These are phyloP conservation scores for Pseudogymnoascus sp. DNA, from an alignment of 2,329 filamentous ascomycete species.

Conservation along the genomic window DNA sequence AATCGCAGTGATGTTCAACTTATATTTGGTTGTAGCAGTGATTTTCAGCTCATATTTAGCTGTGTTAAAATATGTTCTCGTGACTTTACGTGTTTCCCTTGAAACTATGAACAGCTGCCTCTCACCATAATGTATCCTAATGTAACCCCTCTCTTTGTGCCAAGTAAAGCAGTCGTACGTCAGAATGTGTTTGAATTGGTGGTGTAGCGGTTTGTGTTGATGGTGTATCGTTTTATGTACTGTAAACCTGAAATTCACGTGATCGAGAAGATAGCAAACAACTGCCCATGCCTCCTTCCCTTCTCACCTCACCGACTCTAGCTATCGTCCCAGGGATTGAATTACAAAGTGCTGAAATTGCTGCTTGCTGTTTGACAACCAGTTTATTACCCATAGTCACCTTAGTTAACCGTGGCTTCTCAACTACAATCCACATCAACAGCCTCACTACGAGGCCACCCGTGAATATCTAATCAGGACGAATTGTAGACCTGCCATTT, in stretches of 20 bases:
- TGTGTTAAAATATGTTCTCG: not conserved
- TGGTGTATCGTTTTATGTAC: not conserved
- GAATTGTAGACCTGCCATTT: not conserved
- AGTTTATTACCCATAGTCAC: not conserved
- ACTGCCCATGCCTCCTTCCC: not conserved
- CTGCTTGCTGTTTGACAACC: not conserved
- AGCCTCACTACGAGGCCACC: slow-evolving; percentile 3
- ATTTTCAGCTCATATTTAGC: not conserved
- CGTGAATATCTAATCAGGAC: not conserved
- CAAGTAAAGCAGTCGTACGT: not conserved
- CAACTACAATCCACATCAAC: not conserved
- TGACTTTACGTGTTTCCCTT: not conserved
- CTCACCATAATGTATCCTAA: not conserved
- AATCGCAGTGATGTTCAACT: not conserved
- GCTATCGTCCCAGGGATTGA: not conserved
- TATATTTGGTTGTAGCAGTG: not conserved
- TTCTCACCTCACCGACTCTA: not conserved
- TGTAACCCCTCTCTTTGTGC: not conserved
- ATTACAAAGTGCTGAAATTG: not conserved
- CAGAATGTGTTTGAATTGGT: not conserved
- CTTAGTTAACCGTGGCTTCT: not conserved
- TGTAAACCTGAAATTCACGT: not conserved
- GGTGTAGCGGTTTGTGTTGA: not conserved
- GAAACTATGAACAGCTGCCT: not conserved
- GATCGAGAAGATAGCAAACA: not conserved